Percentiles rank a stretch among this genome's conserved stretches.
phyloP scores from a whole-genome alignment of 352 stramenopile genomes.

The Thalassiosira delicatula region DNA sequence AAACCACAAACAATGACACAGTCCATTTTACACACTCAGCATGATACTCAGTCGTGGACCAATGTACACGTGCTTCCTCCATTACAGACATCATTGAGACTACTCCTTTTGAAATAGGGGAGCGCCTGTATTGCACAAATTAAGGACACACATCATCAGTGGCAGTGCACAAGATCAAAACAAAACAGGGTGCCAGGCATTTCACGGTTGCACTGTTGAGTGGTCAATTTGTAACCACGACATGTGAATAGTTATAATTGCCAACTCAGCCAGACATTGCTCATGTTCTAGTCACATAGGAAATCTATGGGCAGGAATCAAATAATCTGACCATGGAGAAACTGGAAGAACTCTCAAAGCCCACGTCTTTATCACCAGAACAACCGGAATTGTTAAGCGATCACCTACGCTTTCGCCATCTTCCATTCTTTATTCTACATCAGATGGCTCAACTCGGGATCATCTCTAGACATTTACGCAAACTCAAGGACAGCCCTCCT shows the following conservation, averaged over 20 bases:
- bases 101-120: constrained; percentile 6
- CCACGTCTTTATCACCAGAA: not conserved
- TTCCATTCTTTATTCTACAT: constrained; percentile 17
- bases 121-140: not conserved
- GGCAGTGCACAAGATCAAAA: not conserved
- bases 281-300: constrained; percentile 5
- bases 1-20: not conserved
- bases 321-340: not conserved
- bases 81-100: not conserved
- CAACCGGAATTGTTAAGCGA: constrained; percentile 6
- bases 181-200: not conserved
- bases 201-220: not conserved
- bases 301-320: not conserved
- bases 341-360: not conserved
- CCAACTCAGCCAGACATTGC: constrained; percentile 15
- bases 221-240: not conserved
- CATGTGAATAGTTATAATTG: not conserved
- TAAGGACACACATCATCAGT: no score
- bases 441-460: not conserved
- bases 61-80: not conserved
- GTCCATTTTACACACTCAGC: not conserved
- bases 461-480: not conserved
- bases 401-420: not conserved
- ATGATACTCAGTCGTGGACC: not conserved
- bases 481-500: constrained; percentile 3